These are phyloP conservation scores for Tetrahymena elliotti DNA, from an alignment of 73 alveolate genomes.

Conservation along the genomic window DNA sequence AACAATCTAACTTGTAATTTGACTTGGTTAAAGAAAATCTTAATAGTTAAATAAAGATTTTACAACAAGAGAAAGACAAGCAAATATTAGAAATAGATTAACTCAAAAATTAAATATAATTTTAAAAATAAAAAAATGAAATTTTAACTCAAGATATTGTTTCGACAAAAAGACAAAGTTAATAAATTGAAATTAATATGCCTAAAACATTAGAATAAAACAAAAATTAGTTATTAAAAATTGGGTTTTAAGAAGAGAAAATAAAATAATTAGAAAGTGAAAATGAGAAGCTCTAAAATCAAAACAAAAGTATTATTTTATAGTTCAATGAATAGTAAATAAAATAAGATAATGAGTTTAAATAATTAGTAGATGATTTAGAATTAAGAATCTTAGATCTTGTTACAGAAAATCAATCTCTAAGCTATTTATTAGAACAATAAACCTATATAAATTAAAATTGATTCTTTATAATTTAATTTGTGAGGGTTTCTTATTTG, in stretches of 20 bases:
- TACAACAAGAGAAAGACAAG: neutral
- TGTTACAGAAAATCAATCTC: neutral
- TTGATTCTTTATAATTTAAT: no score
- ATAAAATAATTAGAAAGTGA: neutral
- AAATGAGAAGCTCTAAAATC: neutral
- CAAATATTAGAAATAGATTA: neutral
- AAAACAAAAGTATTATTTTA: neutral
- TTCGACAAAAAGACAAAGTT: neutral
- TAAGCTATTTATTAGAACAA: neutral
- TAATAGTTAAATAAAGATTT: no score
- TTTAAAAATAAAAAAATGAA: neutral
- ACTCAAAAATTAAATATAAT: neutral
- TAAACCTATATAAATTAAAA: neutral
- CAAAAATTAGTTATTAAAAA: neutral
- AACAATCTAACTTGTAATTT: no score
- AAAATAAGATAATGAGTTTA: neutral
- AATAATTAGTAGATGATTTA: neutral
- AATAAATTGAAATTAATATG: neutral
- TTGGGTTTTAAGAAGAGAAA: neutral
- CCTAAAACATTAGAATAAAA: neutral
- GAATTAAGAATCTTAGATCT: neutral
- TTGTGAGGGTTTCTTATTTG: no score
- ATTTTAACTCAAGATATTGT: neutral
- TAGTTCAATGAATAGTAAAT: neutral
- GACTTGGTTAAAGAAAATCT: neutral